phyloP scores from a whole-genome alignment of 495 filamentous ascomycete genomes.

The Talaromyces nanjingensis region DNA sequence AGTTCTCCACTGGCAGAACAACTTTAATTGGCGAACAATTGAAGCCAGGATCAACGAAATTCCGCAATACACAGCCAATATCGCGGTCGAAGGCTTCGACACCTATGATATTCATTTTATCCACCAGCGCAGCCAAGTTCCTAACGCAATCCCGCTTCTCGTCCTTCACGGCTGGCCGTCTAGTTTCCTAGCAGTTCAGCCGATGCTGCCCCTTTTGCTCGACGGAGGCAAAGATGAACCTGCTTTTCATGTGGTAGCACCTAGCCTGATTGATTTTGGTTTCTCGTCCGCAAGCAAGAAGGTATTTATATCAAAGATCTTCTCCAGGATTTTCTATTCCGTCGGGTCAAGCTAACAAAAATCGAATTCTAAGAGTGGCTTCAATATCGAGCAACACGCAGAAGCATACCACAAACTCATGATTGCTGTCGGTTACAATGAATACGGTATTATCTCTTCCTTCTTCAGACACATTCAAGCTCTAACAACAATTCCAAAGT shows the following conservation, averaged over 20 bases:
- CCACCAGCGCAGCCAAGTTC: constrained; percentile 27
- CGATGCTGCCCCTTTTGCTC: constrained; percentile 24
- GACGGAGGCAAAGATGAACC: constrained; percentile 18
- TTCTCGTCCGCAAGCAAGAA: constrained; percentile 27
- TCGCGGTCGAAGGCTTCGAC: constrained; percentile 36
- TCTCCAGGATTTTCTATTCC: too few relatives aligned
- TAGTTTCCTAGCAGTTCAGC: constrained; percentile 32
- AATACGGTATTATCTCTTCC: constrained; percentile 43
- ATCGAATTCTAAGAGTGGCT: constrained; percentile 28
- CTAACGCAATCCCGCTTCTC: constrained; percentile 34
- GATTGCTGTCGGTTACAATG: constrained; percentile 55
- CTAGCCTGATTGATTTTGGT: constrained; percentile 35
- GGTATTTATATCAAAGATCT: not conserved
- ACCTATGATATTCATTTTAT: constrained; percentile 39
- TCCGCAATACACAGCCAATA: constrained; percentile 32
- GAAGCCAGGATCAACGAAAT: constrained; percentile 36
- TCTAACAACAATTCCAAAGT: constrained; percentile 22
- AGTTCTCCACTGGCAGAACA: constrained; percentile 28
- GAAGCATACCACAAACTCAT: constrained; percentile 58
- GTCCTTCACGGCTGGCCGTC: constrained; percentile 44
- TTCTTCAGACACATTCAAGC: not conserved
- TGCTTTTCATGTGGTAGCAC: constrained; percentile 38
- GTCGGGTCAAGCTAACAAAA: not conserved
- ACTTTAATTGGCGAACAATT: constrained; percentile 36
- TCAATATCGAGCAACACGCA: constrained; percentile 55